Conservation (phyloP, 1,139 yeast genomes). For the Eremothecium sinecaudum region DNA sequence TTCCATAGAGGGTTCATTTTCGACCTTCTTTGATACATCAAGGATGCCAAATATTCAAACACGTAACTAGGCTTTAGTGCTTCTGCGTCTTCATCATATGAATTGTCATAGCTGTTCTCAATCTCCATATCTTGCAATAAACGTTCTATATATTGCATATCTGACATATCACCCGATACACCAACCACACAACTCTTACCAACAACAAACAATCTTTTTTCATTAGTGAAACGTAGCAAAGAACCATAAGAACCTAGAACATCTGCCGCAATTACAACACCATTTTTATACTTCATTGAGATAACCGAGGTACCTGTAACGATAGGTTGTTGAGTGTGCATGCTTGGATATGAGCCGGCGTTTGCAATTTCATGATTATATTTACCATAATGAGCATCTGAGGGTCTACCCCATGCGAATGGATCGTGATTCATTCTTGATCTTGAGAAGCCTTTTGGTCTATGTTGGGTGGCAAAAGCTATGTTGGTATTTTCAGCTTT, state of each 20-base stretch:
- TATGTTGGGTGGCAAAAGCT: constrained; percentile 3
- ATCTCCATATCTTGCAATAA: constrained; percentile 68
- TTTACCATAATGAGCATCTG: constrained; percentile 66
- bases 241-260: constrained; percentile 93
- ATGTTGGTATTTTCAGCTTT: too few relatives aligned
- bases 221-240: constrained; percentile 71
- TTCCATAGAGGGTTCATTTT: constrained; percentile 98
- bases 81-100: constrained; percentile 48
- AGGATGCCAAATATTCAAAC: constrained; percentile 76
- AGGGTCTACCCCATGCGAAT: constrained; percentile 90
- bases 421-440: constrained; percentile 89
- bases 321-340: constrained; percentile 88
- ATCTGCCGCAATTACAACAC: constrained; percentile 92
- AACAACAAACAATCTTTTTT: constrained; percentile 74
- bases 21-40: constrained; percentile 78
- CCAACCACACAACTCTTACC: constrained; percentile 88
- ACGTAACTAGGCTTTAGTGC: constrained; percentile 74
- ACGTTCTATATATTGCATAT: constrained; percentile 75
- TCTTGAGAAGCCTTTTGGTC: background rate
- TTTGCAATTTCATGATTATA: constrained; percentile 68
- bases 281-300: constrained; percentile 81
- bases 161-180: constrained; percentile 89
- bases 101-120: constrained; percentile 68
- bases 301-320: constrained; percentile 95
- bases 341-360: constrained; percentile 41